Base-by-base conservation (phyloP, 441 rosid species). In the Adansonia grandidieri region DNA sequence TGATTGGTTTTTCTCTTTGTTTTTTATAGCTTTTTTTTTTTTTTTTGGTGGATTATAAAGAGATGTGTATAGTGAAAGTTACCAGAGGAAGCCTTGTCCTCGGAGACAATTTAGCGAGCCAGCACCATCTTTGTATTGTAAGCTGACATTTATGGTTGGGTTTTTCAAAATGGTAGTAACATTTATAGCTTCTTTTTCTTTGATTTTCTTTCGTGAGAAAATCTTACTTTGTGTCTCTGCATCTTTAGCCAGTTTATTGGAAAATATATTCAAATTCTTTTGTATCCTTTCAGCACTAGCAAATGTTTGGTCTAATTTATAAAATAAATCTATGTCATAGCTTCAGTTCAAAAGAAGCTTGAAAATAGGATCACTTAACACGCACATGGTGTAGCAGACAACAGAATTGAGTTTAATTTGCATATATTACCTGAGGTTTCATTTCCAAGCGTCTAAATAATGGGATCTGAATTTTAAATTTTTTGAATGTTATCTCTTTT, bases 11-110 rank as follows among this genome's bases (percentile, higher is more conserved):
- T 83, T 67, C 65, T 83, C 87, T 64, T 28, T 78, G 63, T 69
- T 74, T 71, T 78, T 65, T 70, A 63, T 73, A 68, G 79, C 32
- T 32, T 53, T 47, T 78, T 75, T 65, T 63, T 63, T 77, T 68
- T 22, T 9, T 60, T 11, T 4, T 9, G 22, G 19, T 22, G 9
- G 17, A 44, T 63, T 37, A 63, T 66, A 80, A 81, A 63, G 79
- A 80, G 83, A 80, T 78, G 69, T 89, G 91, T 83, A 89, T 86
- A 88, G 87, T 74, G 76, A 82, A 82, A 32, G 79, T 57, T 75
- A 84, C 48, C 73, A 81, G 79, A 80, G 79, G 68, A 77, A 74
- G 57, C 20, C 56, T 76, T 67, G 80, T 78, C 69, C 50, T 53
- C 78, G 76, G 76, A 83, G 75, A 28, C 63, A 73, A 77, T 77